phyloP scores from a whole-genome alignment of 2,329 filamentous ascomycete genomes.

The Ascochyta rabiei region DNA sequence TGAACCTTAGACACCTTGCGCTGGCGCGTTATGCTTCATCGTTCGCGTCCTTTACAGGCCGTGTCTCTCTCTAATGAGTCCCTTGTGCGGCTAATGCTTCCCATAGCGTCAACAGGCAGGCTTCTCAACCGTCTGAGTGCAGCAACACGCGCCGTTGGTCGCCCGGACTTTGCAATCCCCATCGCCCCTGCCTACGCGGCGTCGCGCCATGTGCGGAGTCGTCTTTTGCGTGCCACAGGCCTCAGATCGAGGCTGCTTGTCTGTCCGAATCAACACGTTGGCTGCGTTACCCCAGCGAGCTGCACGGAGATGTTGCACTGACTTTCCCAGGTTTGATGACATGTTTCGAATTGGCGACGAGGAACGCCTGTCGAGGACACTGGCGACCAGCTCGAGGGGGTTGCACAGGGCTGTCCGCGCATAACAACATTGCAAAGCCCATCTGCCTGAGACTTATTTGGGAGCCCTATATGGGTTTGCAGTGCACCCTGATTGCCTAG shows the following conservation, averaged over 20 bases:
- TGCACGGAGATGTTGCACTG: conserved; percentile 22
- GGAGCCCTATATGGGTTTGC: conserved; percentile 22
- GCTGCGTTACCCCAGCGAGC: conserved; percentile 29
- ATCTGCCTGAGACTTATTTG: conserved; percentile 21
- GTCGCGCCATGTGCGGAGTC: conserved; percentile 8
- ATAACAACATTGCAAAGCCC: conserved; percentile 33
- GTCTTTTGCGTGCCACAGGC: conserved; percentile 6
- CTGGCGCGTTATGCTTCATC: conserved; percentile 11
- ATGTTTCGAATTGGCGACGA: conserved; percentile 31
- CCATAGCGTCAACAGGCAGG: not conserved
- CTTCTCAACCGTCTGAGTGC: conserved; percentile 4
- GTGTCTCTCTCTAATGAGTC: not conserved
- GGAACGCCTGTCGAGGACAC: conserved; percentile 26
- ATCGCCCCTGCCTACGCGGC: conserved; percentile 6
- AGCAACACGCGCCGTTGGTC: conserved; percentile 5
- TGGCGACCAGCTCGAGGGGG: conserved; percentile 22
- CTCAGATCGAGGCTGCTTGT: conserved; percentile 1
- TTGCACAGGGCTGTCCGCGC: conserved; percentile 30
- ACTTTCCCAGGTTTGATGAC: conserved; percentile 31
- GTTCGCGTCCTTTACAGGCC: not conserved
- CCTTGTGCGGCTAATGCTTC: conserved; percentile 11
- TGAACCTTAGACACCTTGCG: conserved; percentile 12
- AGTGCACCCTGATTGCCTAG: conserved; percentile 8
- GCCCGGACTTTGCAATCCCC: conserved; percentile 3
- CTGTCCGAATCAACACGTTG: conserved; percentile 10